Percentiles rank a stretch among this genome's conserved stretches.
Conservation (phyloP, 768 basidiomycete species). For the Tubosaeta brunneosetosa region DNA sequence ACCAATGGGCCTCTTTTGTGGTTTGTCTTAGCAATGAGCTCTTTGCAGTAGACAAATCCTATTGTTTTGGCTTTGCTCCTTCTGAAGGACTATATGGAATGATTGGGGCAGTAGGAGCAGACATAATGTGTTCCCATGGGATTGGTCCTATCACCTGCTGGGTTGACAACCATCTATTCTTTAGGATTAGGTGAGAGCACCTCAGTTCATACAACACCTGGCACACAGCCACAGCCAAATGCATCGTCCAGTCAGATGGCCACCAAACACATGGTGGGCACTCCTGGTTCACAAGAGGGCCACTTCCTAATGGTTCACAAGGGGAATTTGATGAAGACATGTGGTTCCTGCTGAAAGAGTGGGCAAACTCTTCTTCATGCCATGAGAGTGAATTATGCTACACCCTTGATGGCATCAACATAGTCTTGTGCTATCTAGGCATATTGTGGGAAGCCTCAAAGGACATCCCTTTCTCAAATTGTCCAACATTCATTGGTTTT, state of each 20-base stretch:
- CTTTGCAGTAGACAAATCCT: not conserved
- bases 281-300: not conserved
- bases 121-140: not conserved
- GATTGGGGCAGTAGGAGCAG: constrained; percentile 1
- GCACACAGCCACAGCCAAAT: too few species aligned
- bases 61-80: not conserved
- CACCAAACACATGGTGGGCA: not conserved
- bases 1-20: not conserved
- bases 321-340: constrained; percentile 5
- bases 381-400: not conserved
- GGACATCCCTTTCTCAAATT: not conserved
- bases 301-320: not conserved
- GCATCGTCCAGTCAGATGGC: not conserved
- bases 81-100: constrained; percentile 1
- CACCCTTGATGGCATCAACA: not conserved
- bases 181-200: constrained; percentile 1
- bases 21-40: not conserved
- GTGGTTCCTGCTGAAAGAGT: not conserved
- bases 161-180: constrained; percentile 6
- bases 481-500: constrained; percentile 25
- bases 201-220: not conserved
- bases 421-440: not conserved
- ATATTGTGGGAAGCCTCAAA: constrained; percentile 6
- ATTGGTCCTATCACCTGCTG: not conserved
- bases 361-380: not conserved